Base-by-base conservation (phyloP, 1,284 basidiomycete genomes). In the Ganoderma sp. region DNA sequence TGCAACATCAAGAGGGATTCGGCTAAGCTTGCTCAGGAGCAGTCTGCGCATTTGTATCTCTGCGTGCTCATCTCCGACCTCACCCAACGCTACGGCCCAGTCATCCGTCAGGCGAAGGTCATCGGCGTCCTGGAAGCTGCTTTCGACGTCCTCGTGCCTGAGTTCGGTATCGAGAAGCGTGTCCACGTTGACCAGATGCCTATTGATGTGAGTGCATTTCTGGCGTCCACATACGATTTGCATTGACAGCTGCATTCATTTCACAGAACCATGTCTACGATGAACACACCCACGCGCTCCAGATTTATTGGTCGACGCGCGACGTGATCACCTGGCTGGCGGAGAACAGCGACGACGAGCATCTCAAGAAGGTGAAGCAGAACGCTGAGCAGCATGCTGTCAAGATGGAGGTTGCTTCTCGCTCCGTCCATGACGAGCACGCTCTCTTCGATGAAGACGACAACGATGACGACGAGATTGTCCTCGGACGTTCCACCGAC, bases 141-240 rank as follows among this genome's bases (percentile, higher is more conserved):
- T 0, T 99, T 99, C 74, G 98, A 99, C 78, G 96, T 99, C 52
- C 82, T 95, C 37, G 87, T 96, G 59, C 94, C 95, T 61, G 96
- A 98, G 77, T 97, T 98, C 76, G 94, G 95, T 60, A 97, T 99
- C 75, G 98, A 99, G 84, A 99, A 99, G 86, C 89, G 97, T 60
- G 96, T 99, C 3, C 97, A 99, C 76, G 94, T 97, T 60, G 98
- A 99, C 80, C 96, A 99, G 82, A 98, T 99, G 91, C 97, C 98
- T 19, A 94, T 97, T 66, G 94, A 97, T 73, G 94, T 95, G 62
- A 15, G 50, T 17, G 37, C 63, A 61, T 8, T 15, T 52, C 4
- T 64, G 5, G 32, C 37, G 56, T 25, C 48, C 22, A 68, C 19
- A 39, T 15, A 17, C 50, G 12, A 25, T 9, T 17, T n/a, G 41